A percentile compares a stretch with the other conserved stretches of the same genome.
Conservation (phyloP, 2,329 filamentous ascomycete species). For the Ambrosiella cleistominuta region DNA sequence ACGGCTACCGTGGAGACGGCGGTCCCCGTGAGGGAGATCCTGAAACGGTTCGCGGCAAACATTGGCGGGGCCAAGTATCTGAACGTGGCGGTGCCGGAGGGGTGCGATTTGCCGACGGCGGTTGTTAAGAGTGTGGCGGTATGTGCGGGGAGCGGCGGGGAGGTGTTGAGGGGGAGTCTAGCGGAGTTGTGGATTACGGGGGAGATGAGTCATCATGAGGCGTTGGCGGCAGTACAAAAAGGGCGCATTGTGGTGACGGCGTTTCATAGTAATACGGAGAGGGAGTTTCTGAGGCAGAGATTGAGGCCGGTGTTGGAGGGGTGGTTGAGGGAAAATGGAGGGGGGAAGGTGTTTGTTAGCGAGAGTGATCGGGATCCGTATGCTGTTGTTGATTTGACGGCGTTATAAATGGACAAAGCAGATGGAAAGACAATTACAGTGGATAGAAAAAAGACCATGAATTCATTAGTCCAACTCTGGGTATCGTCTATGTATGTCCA, state of each 20-base stretch:
- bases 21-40: slow-evolving; percentile 26
- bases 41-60: slow-evolving; percentile 41
- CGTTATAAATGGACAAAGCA: slow-evolving; percentile 18
- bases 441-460: not conserved
- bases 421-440: not conserved
- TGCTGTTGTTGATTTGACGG: slow-evolving; percentile 44
- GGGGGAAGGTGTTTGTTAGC: slow-evolving; percentile 52
- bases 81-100: slow-evolving; percentile 36
- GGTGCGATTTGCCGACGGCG: slow-evolving; percentile 20
- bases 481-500: slow-evolving; percentile 5
- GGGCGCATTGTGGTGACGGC: slow-evolving; percentile 68
- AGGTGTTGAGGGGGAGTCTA: slow-evolving; percentile 49
- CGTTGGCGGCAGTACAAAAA: slow-evolving; percentile 67
- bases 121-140: slow-evolving; percentile 57
- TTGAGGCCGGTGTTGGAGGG: slow-evolving; percentile 49
- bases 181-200: slow-evolving; percentile 81
- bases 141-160: slow-evolving; percentile 75
- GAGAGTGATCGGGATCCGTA: slow-evolving; percentile 75
- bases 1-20: slow-evolving; percentile 25
- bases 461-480: slow-evolving; percentile 5
- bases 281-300: slow-evolving; percentile 58
- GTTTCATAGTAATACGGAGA: slow-evolving; percentile 87
- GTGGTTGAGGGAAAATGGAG: slow-evolving; percentile 33
- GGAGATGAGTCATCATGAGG: slow-evolving; percentile 85
- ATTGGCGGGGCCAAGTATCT: slow-evolving; percentile 46